Evolutionary conservation across 371 early-diverging fungal genomes (phyloP).

Genomic region (Syncephalastrum monosporum): DNA sequence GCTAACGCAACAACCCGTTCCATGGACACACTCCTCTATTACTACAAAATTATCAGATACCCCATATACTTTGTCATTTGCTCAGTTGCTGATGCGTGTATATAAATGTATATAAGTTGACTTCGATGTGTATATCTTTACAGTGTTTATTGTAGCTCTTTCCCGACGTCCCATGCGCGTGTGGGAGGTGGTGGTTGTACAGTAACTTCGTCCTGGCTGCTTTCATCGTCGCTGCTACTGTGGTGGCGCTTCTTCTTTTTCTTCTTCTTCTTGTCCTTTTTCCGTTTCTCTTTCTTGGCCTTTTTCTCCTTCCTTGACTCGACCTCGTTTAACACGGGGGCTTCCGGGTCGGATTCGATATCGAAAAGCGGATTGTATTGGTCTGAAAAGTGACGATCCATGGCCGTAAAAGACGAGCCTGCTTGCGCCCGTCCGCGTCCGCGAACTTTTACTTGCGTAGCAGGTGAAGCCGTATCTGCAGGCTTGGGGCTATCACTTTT

Average conservation of each 20-base stretch:
- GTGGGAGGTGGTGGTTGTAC: too few relatives aligned
- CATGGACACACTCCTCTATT: not conserved
- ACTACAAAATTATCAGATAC: not conserved
- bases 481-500: not conserved
- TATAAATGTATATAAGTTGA: too few relatives aligned
- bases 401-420: constrained; percentile 33
- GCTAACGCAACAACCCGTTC: not conserved
- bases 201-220: constrained; percentile 1
- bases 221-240: not conserved
- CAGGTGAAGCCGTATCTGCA: not conserved
- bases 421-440: constrained; percentile 32
- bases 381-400: constrained; percentile 74
- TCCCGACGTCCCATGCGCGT: too few relatives aligned
- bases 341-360: constrained; percentile 48
- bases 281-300: constrained; percentile 1
- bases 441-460: constrained; percentile 16
- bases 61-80: not conserved
- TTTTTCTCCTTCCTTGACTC: not conserved
- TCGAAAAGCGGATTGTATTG: constrained; percentile 70
- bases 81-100: too few relatives aligned
- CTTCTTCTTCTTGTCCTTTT: constrained; percentile 1
- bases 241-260: constrained; percentile 1
- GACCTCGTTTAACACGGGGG: too few relatives aligned
- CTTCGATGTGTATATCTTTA: not conserved
- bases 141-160: constrained; percentile 1